Evolutionary conservation across 345 rosid species (phyloP), one percentile per base, ranked within the genome.

Genomic region (Brassica incana): DNA sequence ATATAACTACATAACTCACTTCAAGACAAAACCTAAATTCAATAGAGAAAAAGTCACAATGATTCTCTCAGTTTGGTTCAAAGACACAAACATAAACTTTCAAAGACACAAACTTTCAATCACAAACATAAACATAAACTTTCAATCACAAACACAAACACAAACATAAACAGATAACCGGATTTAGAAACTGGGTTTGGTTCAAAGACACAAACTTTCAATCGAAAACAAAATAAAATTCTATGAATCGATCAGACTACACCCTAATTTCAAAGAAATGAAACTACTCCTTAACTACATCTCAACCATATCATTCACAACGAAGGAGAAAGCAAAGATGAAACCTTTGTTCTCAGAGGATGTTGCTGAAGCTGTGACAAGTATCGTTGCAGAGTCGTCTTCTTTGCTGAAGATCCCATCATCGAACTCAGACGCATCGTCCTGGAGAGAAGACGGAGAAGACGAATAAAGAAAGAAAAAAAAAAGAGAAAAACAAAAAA

Each of bases 311-410:
- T 38, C 45, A 38, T 38, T 38, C 75, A 48, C 16, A 73, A 15
- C 59, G 56, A 65, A 33, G 69, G 20, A 71, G 15, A 50, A 30
- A 70, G 25, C 4, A 74, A 50, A 38, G 4, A 2, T 8, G 12
- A n/a, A 52, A 90, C 94, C 98, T 95, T 90, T 11, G 94, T 92
- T 82, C 98, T 89, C 79, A 95, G 81, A 32, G 98, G 99, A 68
- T 91, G 94, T 25, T 64, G 83, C 50, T 88, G 94, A 74, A 95
- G 98, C 86, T 89, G 97, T 59, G 81, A 73, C 78, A 95, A 56
- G 84, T 90, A 95, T 50, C 78, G 88, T 71, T 87, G 92, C 62
- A 92, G 85, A 61, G 88, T 88, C 81, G 89, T 95, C 84, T 82
- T 89, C 87, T 90, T 92, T 23, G 92, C 92, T 2, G 83, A 12